Evolutionary conservation across 345 rosid genomes (phyloP), one percentile per base, ranked within the genome.

Genomic region (Passiflora organensis): DNA sequence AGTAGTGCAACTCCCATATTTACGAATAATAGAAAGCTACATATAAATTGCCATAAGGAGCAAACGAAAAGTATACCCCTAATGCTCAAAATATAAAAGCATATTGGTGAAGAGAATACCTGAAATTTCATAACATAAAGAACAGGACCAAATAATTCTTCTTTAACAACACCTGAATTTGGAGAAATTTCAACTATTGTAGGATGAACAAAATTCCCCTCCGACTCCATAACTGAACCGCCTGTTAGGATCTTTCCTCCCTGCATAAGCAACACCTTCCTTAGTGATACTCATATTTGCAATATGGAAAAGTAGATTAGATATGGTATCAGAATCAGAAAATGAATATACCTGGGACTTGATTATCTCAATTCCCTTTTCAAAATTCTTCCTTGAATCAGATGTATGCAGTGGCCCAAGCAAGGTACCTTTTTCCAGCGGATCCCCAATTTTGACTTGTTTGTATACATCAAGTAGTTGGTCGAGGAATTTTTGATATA

Each of bases 151-250:
- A 93, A 86, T 36, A 89, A 60, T 76, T 93, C 97, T 76, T 86
- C 95, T 72, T 86, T 89, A 12, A 93, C 95, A 70, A 80, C 80
- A 24, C 46, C 73, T 16, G 94, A 82, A 54, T 63, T 67, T 13
- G 94, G 51, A 62, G 87, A 82, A 58, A 93, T 89, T 81, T 89
- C 95, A 22, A 86, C 81, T 57, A 93, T 89, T 3, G 99, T 93
- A 9, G 99, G 99, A 71, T 83, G 89, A 65, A 93, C 99, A 62
- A 79, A 93, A 80, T 93, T 86, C 55, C 99, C 96, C 63, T 84
- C 85, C 2, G 83, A 69, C 48, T 81, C 85, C 15, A 89, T 64
- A 53, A 68, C 68, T 14, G 75, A 73, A 43, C 99, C 99, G 0
- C 99, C 99, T 0, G 86, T 78, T 38, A 93, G 76, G 61, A 89